Conservation (phyloP, 2,329 filamentous ascomycete genomes). For the Akanthomyces muscarius region DNA sequence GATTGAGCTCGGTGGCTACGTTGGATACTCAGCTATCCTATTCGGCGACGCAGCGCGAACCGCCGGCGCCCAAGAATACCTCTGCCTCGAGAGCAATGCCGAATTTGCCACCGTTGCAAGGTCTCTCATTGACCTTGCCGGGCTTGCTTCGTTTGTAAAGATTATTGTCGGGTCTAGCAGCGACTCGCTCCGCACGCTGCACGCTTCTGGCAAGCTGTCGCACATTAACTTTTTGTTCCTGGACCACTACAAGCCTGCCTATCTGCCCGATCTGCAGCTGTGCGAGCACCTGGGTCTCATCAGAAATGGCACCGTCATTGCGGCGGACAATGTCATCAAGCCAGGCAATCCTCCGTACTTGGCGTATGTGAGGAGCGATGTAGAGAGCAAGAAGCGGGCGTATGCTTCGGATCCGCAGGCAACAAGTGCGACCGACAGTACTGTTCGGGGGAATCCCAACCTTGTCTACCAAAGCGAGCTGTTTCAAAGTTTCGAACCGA, state of each 20-base stretch:
- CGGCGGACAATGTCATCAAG: slow-evolving; percentile 67
- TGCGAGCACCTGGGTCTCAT: slow-evolving; percentile 69
- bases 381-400: slow-evolving; percentile 51
- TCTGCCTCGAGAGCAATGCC: slow-evolving; percentile 68
- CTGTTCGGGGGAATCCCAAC: slow-evolving; percentile 54
- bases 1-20: slow-evolving; percentile 75
- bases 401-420: slow-evolving; percentile 35
- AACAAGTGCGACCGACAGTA: slow-evolving; percentile 21
- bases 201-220: slow-evolving; percentile 47
- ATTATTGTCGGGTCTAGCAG: slow-evolving; percentile 68
- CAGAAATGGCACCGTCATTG: slow-evolving; percentile 56
- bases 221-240: slow-evolving; percentile 71
- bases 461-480: slow-evolving; percentile 63
- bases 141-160: slow-evolving; percentile 64
- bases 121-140: slow-evolving; percentile 68
- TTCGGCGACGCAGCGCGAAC: slow-evolving; percentile 64
- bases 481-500: slow-evolving; percentile 63
- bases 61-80: slow-evolving; percentile 62
- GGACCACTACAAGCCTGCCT: slow-evolving; percentile 76
- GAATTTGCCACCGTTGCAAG: slow-evolving; percentile 68
- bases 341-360: slow-evolving; percentile 68
- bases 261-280: slow-evolving; percentile 69
- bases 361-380: slow-evolving; percentile 63
- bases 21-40: slow-evolving; percentile 76
- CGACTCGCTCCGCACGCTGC: slow-evolving; percentile 58